phyloP scores from a whole-genome alignment of 257 asterid genomes.

The Marsdenia floribunda region DNA sequence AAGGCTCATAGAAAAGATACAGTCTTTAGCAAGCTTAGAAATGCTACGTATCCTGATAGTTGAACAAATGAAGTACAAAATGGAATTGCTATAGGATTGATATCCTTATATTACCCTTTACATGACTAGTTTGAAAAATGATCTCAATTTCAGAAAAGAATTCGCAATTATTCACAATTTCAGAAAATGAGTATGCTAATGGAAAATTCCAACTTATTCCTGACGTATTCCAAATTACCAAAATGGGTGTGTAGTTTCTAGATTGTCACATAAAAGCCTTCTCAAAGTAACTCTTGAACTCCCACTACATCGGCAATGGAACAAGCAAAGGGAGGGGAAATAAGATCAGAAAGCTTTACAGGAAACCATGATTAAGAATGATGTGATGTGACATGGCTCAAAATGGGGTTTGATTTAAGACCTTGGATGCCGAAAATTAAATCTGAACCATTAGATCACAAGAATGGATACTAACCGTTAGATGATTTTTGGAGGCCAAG shows the following conservation, averaged over 20 bases:
- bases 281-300: background rate
- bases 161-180: background rate
- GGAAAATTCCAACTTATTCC: background rate
- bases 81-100: background rate
- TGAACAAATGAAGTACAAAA: background rate
- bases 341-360: background rate
- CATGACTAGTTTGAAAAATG: background rate
- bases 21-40: background rate
- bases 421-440: too few relatives aligned
- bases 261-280: background rate
- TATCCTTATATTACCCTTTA: background rate
- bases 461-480: too few relatives aligned
- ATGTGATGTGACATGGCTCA: too few relatives aligned
- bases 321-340: background rate
- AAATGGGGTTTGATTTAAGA: too few relatives aligned
- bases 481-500: too few relatives aligned
- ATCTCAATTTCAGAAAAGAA: background rate
- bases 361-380: background rate
- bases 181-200: background rate
- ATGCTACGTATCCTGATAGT: background rate
- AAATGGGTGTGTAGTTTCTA: background rate
- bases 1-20: background rate
- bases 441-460: too few relatives aligned
- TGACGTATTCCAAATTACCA: background rate
- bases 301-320: background rate